These are phyloP conservation scores for Mycosarcoma maydis DNA, from an alignment of 1,284 basidiomycete species.

Conservation along the genomic window DNA sequence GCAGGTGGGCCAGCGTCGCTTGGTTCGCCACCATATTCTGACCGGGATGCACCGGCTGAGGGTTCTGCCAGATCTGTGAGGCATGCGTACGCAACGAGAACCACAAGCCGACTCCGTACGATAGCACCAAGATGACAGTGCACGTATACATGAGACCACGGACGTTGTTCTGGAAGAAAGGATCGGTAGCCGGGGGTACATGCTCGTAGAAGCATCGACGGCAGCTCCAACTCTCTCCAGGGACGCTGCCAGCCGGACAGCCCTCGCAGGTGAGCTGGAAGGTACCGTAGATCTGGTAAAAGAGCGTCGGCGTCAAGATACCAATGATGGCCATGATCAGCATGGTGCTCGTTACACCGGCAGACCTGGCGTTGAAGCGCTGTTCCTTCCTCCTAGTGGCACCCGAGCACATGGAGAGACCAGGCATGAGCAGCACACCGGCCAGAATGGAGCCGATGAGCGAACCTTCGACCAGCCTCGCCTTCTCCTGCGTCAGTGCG, in stretches of 20 bases:
- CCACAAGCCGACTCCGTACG: conserved; percentile 96
- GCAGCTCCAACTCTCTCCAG: conserved; percentile 76
- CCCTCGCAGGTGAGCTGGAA: conserved; percentile 93
- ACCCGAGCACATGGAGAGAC: conserved; percentile 94
- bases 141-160: conserved; percentile 95
- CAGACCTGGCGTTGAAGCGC: conserved; percentile 96
- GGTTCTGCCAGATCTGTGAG: conserved; percentile 97
- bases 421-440: conserved; percentile 96
- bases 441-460: conserved; percentile 93
- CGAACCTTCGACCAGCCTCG: conserved; percentile 92
- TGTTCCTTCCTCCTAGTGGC: conserved; percentile 92
- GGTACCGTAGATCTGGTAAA: conserved; percentile 99
- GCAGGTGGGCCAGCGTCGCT: conserved; percentile 39
- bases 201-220: conserved; percentile 94
- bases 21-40: conserved; percentile 52
- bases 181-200: conserved; percentile 88
- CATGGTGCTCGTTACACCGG: conserved; percentile 99
- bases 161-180: conserved; percentile 95
- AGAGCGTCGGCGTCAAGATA: conserved; percentile 91
- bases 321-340: conserved; percentile 99
- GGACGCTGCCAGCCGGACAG: conserved; percentile 73
- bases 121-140: conserved; percentile 85
- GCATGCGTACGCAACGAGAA: conserved; percentile 98
- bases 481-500: conserved; percentile 87
- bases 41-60: conserved; percentile 62